A percentile compares a stretch with the other conserved stretches of the same genome.
These are phyloP conservation scores for Daucus carota DNA, from an alignment of 129 eudicot genomes.

Conservation along the genomic window DH1_v3.0 NC_030389.2:44479001-44479500, in stretches of 20 bases:
- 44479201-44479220: too few species aligned
- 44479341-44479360: neutral
- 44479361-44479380: neutral
- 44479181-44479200: neutral
- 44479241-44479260: too few species aligned
- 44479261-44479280: too few species aligned
- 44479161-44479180: neutral
- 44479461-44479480: too few species aligned
- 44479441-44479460: too few species aligned
- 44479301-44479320: neutral
- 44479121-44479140: neutral
- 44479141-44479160: neutral
- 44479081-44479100: neutral
- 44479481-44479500: too few species aligned
- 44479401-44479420: neutral
- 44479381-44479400: neutral
- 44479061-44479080: neutral
- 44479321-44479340: neutral
- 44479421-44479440: neutral
- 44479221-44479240: too few species aligned
- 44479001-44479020: neutral
- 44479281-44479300: neutral
- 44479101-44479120: neutral
- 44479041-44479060: neutral
- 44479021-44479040: neutral